A percentile compares a stretch with the other conserved stretches of the same genome.
These are phyloP conservation scores for Leccinellum albellum DNA, from an alignment of 768 basidiomycete genomes.

Conservation along the genomic window DNA sequence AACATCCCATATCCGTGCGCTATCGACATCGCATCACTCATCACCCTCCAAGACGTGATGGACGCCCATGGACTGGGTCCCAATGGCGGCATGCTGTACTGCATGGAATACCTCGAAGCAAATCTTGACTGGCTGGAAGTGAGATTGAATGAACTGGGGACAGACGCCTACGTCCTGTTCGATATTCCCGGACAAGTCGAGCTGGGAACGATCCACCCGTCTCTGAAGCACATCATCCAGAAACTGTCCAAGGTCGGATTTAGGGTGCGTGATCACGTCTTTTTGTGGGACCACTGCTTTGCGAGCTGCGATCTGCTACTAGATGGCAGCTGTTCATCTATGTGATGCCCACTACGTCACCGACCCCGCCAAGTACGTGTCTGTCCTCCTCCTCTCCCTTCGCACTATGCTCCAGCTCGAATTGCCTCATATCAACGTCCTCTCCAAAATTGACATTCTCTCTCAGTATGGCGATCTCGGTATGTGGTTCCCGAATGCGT, in stretches of 20 bases:
- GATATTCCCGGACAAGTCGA: conserved; percentile 98
- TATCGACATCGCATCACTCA: conserved; percentile 77
- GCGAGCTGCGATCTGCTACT: conserved; percentile 4
- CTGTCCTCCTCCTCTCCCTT: conserved; percentile 85
- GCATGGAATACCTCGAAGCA: conserved; percentile 94
- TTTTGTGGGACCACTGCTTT: neutral
- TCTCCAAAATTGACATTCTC: conserved; percentile 94
- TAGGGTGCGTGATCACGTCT: conserved; percentile 60
- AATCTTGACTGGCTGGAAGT: conserved; percentile 89
- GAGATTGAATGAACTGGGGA: conserved; percentile 57
- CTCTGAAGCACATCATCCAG: conserved; percentile 74
- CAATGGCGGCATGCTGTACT: conserved; percentile 94
- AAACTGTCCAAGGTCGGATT: conserved; percentile 72
- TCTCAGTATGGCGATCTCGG: conserved; percentile 88
- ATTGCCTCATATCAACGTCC: conserved; percentile 95
- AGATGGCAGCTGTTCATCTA: conserved; percentile 92
- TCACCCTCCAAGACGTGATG: conserved; percentile 89
- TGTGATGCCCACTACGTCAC: conserved; percentile 98
- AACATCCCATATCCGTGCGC: conserved; percentile 88
- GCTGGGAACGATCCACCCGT: conserved; percentile 92
- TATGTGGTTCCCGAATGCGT: conserved; percentile 33
- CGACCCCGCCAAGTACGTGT: conserved; percentile 92
- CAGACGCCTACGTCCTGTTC: conserved; percentile 85
- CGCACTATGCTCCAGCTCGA: conserved; percentile 98
- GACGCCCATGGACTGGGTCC: conserved; percentile 80